Evolutionary conservation across 257 asterid species (phyloP).

Genomic region (Pogostemon cablin): DNA sequence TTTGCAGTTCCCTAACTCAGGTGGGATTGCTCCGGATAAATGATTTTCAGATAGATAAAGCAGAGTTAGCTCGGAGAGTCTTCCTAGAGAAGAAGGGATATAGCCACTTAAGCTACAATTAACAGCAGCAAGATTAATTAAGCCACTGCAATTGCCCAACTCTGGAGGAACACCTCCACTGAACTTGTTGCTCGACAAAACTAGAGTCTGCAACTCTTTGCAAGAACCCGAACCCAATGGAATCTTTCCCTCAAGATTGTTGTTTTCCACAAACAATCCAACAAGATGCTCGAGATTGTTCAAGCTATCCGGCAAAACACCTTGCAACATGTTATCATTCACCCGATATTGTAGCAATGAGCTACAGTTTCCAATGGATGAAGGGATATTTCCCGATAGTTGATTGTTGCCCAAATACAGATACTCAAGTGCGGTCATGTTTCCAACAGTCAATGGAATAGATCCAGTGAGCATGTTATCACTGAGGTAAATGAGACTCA

Average conservation of each 20-base stretch:
- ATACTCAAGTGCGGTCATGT: conserved; percentile 39
- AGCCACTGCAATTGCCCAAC: conserved; percentile 63
- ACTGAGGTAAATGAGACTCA: conserved; percentile 47
- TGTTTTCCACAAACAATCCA: conserved; percentile 47
- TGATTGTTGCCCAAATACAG: conserved; percentile 49
- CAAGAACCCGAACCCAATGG: conserved; percentile 55
- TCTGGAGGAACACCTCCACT: conserved; percentile 60
- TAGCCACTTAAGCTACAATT: conserved; percentile 60
- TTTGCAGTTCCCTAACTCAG: conserved; percentile 68
- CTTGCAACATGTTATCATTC: conserved; percentile 52
- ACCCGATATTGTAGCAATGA: conserved; percentile 52
- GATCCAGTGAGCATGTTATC: conserved; percentile 63
- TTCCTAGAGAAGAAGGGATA: conserved; percentile 74
- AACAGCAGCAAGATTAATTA: conserved; percentile 50
- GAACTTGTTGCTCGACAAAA: conserved; percentile 59
- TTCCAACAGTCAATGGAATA: conserved; percentile 59
- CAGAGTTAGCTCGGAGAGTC: conserved; percentile 43
- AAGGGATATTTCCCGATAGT: conserved; percentile 66
- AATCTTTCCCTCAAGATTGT: conserved; percentile 54
- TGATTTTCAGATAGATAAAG: conserved; percentile 65
- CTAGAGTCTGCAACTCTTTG: conserved; percentile 37
- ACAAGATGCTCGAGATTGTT: conserved; percentile 54
- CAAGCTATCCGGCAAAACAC: conserved; percentile 61
- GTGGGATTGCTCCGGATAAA: conserved; percentile 74
- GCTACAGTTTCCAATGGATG: conserved; percentile 67